Percentiles rank a stretch among this genome's conserved stretches.
phyloP scores from a whole-genome alignment of 805 yeast genomes.

The Ogataea salicorniae region DNA sequence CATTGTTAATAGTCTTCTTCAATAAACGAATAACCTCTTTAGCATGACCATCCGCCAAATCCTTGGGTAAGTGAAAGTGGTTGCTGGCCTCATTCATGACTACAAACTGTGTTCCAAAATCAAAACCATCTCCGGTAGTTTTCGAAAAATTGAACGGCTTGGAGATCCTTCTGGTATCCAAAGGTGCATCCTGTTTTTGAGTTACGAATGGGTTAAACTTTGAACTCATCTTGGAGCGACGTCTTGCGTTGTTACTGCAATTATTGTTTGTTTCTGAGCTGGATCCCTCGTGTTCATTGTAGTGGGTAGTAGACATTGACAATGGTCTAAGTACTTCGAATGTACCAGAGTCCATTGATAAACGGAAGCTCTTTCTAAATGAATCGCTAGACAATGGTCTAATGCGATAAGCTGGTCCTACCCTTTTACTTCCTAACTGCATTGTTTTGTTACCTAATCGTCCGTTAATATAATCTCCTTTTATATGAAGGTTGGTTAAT shows the following conservation, averaged over 20 bases:
- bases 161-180: conserved; percentile 1
- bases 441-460: conserved; percentile 17
- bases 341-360: too few relatives aligned
- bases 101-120: conserved; percentile 3
- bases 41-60: conserved; percentile 16
- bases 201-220: not conserved
- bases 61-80: conserved; percentile 25
- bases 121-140: not conserved
- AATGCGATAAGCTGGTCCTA: conserved; percentile 14
- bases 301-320: too few relatives aligned
- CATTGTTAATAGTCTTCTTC: conserved; percentile 11
- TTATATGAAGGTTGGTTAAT: conserved; percentile 12
- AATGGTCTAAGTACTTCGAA: too few relatives aligned
- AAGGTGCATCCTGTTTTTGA: not conserved
- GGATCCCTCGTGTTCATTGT: too few relatives aligned
- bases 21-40: conserved; percentile 14
- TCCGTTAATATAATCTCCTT: conserved; percentile 25
- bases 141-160: conserved; percentile 9
- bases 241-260: too few relatives aligned
- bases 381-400: not conserved
- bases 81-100: conserved; percentile 16
- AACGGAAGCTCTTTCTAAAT: too few relatives aligned
- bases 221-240: too few relatives aligned
- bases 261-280: too few relatives aligned
- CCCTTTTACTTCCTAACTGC: conserved; percentile 10